Conservation (phyloP, 73 alveolate species). For the Symbiodinium pilosum region DNA sequence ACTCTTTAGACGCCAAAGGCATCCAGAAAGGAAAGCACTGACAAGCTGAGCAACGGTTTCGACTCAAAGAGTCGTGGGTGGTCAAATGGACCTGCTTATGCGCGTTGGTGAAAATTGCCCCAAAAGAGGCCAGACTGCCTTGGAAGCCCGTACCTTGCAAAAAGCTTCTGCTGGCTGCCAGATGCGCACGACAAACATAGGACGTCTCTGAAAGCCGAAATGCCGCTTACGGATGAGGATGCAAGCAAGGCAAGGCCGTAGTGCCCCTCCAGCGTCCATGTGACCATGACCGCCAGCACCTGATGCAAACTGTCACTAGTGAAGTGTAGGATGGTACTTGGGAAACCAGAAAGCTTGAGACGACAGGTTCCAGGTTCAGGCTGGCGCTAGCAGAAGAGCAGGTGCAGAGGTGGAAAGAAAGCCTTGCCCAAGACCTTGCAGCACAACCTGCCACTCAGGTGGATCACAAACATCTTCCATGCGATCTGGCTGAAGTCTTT, state of each 20-base stretch:
- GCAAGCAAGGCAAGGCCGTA: slow-evolving; percentile 65
- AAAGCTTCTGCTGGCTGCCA: not conserved
- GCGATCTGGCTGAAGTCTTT: no score
- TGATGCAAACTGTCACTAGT: not conserved
- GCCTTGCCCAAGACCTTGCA: slow-evolving; percentile 80
- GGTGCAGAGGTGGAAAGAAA: slow-evolving; percentile 61
- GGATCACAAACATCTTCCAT: no score
- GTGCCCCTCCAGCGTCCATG: slow-evolving; percentile 67
- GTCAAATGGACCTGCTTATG: slow-evolving; percentile 70
- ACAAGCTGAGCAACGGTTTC: not conserved
- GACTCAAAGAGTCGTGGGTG: slow-evolving; percentile 60
- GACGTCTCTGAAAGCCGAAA: not conserved
- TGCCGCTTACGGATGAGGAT: slow-evolving; percentile 71
- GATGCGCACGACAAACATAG: not conserved
- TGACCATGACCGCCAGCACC: slow-evolving; percentile 71
- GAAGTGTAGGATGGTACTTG: no score
- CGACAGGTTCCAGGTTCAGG: not conserved
- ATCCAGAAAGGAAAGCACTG: not conserved
- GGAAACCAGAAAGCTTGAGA: no score
- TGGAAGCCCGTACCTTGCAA: slow-evolving; percentile 68
- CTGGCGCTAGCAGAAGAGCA: slow-evolving; percentile 26
- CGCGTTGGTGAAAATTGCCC: slow-evolving; percentile 70
- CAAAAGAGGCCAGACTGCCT: slow-evolving; percentile 56
- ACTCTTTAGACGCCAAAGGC: not conserved
- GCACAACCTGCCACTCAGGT: slow-evolving; percentile 4